Evolutionary conservation across 2,329 filamentous ascomycete genomes (phyloP).

Genomic region (Epichloe hybrida): DNA sequence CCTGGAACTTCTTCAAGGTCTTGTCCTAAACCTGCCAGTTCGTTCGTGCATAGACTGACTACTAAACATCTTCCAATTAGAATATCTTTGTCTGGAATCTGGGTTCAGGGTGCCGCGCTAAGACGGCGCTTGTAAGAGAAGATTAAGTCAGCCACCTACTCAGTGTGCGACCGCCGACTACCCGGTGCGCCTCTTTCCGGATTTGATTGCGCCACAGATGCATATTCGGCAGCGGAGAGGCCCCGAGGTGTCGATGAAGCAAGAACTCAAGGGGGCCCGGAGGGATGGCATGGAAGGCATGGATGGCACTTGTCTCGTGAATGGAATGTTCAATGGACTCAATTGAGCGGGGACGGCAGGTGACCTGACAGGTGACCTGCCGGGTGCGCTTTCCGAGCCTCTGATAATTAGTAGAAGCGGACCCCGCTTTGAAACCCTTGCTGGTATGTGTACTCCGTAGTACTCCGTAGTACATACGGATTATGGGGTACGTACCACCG

Average conservation of each 20-base stretch:
- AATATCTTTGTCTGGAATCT: background rate
- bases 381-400: no score
- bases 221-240: no score
- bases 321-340: no score
- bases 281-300: no score
- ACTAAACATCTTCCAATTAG: background rate
- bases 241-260: no score
- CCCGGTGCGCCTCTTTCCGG: background rate
- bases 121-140: background rate
- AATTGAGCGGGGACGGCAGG: no score
- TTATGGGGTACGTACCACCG: background rate
- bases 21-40: background rate
- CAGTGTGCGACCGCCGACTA: background rate
- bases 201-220: background rate
- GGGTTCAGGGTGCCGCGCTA: background rate
- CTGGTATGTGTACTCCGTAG: background rate
- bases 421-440: background rate
- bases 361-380: no score
- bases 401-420: background rate
- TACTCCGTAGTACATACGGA: no score
- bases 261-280: no score
- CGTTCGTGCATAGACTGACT: background rate
- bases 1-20: background rate
- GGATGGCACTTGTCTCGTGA: no score
- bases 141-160: background rate